Percentiles rank a stretch among this genome's conserved stretches.
Evolutionary conservation across 441 rosid genomes (phyloP).

Genomic region (Capsella rubella): DNA sequence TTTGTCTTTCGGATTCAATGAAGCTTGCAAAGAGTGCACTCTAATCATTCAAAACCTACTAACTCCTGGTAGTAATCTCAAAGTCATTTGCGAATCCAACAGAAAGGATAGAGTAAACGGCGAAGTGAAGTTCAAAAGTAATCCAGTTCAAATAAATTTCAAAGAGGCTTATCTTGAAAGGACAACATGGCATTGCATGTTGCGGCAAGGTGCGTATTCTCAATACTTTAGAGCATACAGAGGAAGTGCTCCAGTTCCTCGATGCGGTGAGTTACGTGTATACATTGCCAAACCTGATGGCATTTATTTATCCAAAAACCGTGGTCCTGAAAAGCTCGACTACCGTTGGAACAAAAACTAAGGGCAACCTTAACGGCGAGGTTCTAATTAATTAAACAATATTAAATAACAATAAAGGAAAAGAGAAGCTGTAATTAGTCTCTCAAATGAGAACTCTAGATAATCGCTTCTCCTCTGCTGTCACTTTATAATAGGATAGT

Average conservation of each 20-base stretch:
- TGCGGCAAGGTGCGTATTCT: background rate
- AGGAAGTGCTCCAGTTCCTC: background rate
- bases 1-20: background rate
- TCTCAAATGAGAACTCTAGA: too few relatives aligned
- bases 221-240: background rate
- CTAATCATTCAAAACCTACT: background rate
- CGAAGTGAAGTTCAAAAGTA: background rate
- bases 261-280: constrained; percentile 13
- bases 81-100: constrained; percentile 4
- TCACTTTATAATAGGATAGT: too few relatives aligned
- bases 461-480: too few relatives aligned
- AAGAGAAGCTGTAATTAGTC: too few relatives aligned
- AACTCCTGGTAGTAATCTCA: background rate
- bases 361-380: too few relatives aligned
- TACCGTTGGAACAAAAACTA: background rate
- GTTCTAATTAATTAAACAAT: too few relatives aligned
- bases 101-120: background rate
- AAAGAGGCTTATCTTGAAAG: background rate
- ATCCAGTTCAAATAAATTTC: background rate
- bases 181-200: background rate
- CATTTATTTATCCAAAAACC: constrained; percentile 17
- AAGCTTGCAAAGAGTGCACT: constrained; percentile 2
- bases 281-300: constrained; percentile 17
- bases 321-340: background rate
- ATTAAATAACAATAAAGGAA: too few relatives aligned